Evolutionary conservation across 2,329 filamentous ascomycete species (phyloP), one percentile per base, ranked within the genome.

Genomic region (Parastagonospora avenae): DNA sequence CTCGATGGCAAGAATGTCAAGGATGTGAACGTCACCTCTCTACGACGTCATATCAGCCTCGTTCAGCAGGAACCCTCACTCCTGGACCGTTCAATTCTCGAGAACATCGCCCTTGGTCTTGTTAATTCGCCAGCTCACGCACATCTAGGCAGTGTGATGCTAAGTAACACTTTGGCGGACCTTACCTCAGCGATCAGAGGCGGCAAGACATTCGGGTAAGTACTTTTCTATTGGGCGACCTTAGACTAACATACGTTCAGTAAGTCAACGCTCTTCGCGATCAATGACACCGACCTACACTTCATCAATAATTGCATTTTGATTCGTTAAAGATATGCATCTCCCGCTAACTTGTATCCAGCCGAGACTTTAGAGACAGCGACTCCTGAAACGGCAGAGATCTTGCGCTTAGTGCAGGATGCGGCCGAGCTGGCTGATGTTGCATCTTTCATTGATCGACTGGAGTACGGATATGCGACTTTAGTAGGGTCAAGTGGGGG

Each of bases 381-480:
- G 29, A 54, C 62, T 4, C 35, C 62, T 11, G 56, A 66, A 30
- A 48, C 59, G 8, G 36, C 35, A 10, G 79, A 85, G 47, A 80
- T 87, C n/a, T 72, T 85, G 28, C 67, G 63, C 24, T 69, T 82
- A 24, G 78, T 83, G 2, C 72, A 77, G 28, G 65, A 62, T 12
- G 82, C 85, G 15, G 80, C 84, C 2, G 74, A 71, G 10, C 75
- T 86, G 27, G 85, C 86, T 0, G 85, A 88, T 67, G 86, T 83
- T 0, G 74, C 77, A 43, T 64, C 63, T 10, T 88, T 86, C 63
- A 85, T 85, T 57, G 72, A 76, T 37, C 73, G 69, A 1, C 77
- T 84, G 1, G 79, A 84, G 41, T 68, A 80, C 59, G 76, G 79
- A 32, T 68, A 79, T 8, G 77, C 76, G 2, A 76, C 76, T 0